Percentiles rank a stretch among this genome's conserved stretches.
phyloP scores from a whole-genome alignment of 2,329 filamentous ascomycete genomes.

The Conoideocrella luteorostrata region DNA sequence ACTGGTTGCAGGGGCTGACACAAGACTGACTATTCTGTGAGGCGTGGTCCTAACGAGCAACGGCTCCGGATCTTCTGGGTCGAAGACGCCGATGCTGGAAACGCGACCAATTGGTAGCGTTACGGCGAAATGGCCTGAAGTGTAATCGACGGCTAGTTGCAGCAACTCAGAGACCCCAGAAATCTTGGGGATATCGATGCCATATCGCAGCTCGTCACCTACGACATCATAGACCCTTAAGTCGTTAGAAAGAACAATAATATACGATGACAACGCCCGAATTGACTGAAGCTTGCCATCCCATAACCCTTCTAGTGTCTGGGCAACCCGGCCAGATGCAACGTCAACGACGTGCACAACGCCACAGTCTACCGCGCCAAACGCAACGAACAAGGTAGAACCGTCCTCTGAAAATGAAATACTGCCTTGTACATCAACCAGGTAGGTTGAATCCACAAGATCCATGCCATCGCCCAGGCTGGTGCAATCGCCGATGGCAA shows the following conservation, averaged over 20 bases:
- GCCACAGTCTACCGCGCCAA: constrained; percentile 47
- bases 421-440: constrained; percentile 48
- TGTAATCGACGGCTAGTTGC: constrained; percentile 65
- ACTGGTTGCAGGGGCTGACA: constrained; percentile 55
- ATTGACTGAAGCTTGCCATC: constrained; percentile 60
- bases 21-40: constrained; percentile 57
- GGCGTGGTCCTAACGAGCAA: constrained; percentile 52
- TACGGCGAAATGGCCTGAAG: constrained; percentile 60
- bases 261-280: constrained; percentile 63
- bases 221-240: constrained; percentile 82
- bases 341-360: constrained; percentile 73
- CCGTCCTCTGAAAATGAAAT: constrained; percentile 79
- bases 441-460: constrained; percentile 12
- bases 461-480: constrained; percentile 33
- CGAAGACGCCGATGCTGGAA: constrained; percentile 61
- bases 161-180: constrained; percentile 39
- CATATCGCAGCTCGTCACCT: constrained; percentile 64
- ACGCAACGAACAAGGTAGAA: constrained; percentile 69
- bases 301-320: constrained; percentile 62
- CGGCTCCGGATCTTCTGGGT: constrained; percentile 51
- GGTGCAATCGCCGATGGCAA: constrained; percentile 46
- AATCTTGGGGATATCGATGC: constrained; percentile 47
- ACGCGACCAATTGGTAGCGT: constrained; percentile 41
- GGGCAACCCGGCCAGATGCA: constrained; percentile 57
- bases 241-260: constrained; percentile 68